These are phyloP conservation scores for Cairneyella variabilis DNA, from an alignment of 495 filamentous ascomycete genomes.

Conservation along the genomic window DNA sequence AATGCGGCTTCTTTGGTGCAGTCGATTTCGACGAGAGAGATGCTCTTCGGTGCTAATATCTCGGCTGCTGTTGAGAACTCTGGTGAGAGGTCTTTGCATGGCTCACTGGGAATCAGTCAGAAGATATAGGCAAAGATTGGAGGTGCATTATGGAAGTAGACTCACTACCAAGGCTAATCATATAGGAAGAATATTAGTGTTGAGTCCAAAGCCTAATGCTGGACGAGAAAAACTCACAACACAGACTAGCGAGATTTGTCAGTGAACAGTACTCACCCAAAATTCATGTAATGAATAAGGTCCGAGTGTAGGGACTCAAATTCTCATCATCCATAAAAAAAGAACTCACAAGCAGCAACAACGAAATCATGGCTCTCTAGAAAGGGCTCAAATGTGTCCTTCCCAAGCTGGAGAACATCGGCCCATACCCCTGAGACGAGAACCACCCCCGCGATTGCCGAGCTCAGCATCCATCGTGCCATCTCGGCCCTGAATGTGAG, in stretches of 20 bases:
- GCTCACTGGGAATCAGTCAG: conserved; percentile 2
- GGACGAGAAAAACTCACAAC: neutral
- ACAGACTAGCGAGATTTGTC: too few relatives aligned
- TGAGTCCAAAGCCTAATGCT: neutral
- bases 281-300: neutral
- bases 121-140: neutral
- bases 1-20: conserved; percentile 9
- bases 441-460: neutral
- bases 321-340: neutral
- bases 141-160: neutral
- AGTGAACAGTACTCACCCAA: too few relatives aligned
- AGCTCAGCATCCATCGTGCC: neutral
- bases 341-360: conserved; percentile 2
- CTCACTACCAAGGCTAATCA: conserved; percentile 18
- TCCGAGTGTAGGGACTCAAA: neutral
- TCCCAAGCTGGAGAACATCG: neutral
- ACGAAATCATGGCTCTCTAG: neutral
- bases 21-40: conserved; percentile 9
- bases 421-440: neutral
- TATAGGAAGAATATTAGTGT: neutral
- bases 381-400: neutral
- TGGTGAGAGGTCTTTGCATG: conserved; percentile 7
- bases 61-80: conserved; percentile 9
- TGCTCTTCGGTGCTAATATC: neutral
- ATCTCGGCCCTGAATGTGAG: too few relatives aligned